Evolutionary conservation across 768 basidiomycete species (phyloP), one percentile per base, ranked within the genome.

Genomic region (Hirschioporus abietinus): DNA sequence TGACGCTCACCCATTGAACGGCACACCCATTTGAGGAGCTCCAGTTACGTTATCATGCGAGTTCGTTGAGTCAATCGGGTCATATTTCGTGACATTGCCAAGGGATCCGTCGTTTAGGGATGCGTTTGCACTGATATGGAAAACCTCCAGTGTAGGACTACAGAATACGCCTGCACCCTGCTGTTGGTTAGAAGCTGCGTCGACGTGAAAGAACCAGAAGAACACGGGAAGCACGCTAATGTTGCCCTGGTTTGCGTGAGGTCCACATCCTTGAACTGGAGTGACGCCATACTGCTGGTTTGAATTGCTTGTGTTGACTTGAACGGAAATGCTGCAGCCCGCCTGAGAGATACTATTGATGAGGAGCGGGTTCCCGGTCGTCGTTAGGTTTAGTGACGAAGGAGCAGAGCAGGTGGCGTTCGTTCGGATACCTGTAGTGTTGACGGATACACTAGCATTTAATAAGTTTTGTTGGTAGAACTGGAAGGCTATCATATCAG

Each of bases 131-230:
- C 69, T 70, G 25, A 88, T 81, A 65, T 79, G 72, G 68, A 78
- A 81, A 1, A 80, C 72, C 4, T 74, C 67, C 61, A 91, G 82
- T 1, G 73, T 77, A 3, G 89, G 88, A 12, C 74, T 69, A 71
- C 89, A 91, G 68, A 90, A 88, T 7, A 89, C 80, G 2, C 80
- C 80, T 0, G 80, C 83, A 66, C 85, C 77, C 15, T 77, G 73
- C 25, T 68, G 76, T 20, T 74, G 70, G 62, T 72, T 70, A 18
- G 64, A 17, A 9, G 58, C 30, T 25, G 65, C 66, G 59, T 78
- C 72, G 20, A 69, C 63, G 64, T 83, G 78, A 72, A 80, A 88
- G 72, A 74, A 89, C 88, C 88, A 91, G 70, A 90, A 91, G 77
- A 90, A 81, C 58, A 90, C 86, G 8, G 89, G 87, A 36, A 79